phyloP scores from a whole-genome alignment of 208 protist species.

The Sergeia podlipaevii region DNA sequence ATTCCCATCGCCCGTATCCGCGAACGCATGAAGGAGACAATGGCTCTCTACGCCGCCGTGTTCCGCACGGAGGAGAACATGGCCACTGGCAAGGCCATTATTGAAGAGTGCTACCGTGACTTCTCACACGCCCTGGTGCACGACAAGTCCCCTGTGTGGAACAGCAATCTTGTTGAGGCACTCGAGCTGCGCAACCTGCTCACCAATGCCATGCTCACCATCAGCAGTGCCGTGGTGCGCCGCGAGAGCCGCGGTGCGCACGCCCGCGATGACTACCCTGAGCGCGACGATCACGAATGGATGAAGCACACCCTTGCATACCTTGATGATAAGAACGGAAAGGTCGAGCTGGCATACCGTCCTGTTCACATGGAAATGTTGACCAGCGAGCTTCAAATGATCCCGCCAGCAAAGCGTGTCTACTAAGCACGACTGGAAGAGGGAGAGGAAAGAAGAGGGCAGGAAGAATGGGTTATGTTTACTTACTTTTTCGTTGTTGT shows the following conservation, averaged over 20 bases:
- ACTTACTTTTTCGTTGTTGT: conserved; percentile 1
- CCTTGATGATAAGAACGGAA: conserved; percentile 88
- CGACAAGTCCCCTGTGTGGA: conserved; percentile 95
- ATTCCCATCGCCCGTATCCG: conserved; percentile 92
- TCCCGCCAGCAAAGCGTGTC: conserved; percentile 90
- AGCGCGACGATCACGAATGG: conserved; percentile 98
- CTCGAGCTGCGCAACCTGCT: conserved; percentile 99
- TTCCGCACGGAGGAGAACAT: conserved; percentile 94
- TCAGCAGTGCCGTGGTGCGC: conserved; percentile 91
- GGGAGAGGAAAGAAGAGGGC: not conserved
- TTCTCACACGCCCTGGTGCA: conserved; percentile 93
- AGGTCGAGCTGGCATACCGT: conserved; percentile 93
- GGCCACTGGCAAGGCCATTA: conserved; percentile 88
- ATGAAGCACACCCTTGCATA: conserved; percentile 99
- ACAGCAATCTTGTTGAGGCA: conserved; percentile 98
- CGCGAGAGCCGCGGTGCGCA: conserved; percentile 98
- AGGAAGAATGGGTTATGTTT: conserved; percentile 1
- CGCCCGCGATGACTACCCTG: conserved; percentile 96
- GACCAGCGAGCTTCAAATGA: conserved; percentile 86
- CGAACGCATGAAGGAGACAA: conserved; percentile 96
- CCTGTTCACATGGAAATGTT: conserved; percentile 91
- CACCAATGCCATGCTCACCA: conserved; percentile 94
- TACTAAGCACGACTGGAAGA: conserved; percentile 71
- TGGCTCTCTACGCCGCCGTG: conserved; percentile 97
- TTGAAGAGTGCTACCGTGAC: conserved; percentile 92